phyloP scores from a whole-genome alignment of 2,329 filamentous ascomycete species.

The Blastomyces gilchristii region DNA sequence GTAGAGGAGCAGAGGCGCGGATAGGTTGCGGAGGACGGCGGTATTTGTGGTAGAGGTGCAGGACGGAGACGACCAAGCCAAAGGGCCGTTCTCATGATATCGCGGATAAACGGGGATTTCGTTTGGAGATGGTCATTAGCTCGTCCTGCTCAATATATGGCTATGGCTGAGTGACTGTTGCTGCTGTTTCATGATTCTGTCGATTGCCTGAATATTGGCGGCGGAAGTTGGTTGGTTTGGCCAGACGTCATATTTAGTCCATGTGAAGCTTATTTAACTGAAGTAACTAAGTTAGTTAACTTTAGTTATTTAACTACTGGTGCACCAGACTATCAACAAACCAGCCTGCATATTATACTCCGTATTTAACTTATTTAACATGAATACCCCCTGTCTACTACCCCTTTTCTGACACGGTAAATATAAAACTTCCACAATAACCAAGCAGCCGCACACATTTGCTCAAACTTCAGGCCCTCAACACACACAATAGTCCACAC shows the following conservation, averaged over 20 bases:
- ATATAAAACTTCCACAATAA: no score
- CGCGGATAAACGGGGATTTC: constrained; percentile 11
- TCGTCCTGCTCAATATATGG: not conserved
- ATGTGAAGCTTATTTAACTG: not conserved
- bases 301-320: no score
- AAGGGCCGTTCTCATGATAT: constrained; percentile 42
- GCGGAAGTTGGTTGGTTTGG: not conserved
- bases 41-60: constrained; percentile 23
- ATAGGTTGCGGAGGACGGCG: not conserved
- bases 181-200: not conserved
- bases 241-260: not conserved
- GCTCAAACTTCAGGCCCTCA: no score
- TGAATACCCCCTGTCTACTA: no score
- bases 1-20: not conserved
- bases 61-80: constrained; percentile 42
- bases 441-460: no score
- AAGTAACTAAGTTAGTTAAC: no score
- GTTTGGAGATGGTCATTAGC: constrained; percentile 5
- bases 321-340: no score
- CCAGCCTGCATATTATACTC: no score
- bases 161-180: not conserved
- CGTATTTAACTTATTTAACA: no score
- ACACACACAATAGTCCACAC: no score
- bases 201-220: not conserved
- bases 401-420: no score